Conservation (phyloP, 1,139 yeast species). For the Sporopachydermia cereana region DNA sequence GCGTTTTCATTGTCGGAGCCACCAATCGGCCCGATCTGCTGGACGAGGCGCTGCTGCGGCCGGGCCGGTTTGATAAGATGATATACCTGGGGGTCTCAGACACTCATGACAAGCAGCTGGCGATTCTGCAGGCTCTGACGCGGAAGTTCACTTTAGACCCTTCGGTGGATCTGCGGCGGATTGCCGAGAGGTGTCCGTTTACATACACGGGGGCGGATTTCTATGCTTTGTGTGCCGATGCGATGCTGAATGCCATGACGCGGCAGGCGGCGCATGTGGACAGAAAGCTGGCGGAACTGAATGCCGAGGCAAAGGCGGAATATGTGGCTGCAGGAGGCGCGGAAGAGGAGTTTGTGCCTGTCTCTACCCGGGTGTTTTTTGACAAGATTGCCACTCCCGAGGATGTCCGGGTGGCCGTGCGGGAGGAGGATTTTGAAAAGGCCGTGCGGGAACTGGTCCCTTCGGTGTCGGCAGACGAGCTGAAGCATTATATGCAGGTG, state of each 20-base stretch:
- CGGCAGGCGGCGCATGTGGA: slow-evolving; percentile 75
- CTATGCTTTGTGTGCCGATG: slow-evolving; percentile 89
- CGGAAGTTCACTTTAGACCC: slow-evolving; percentile 61
- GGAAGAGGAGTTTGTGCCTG: slow-evolving; percentile 19
- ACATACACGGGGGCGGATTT: slow-evolving; percentile 96
- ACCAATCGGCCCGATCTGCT: slow-evolving; percentile 90
- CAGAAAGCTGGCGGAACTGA: slow-evolving; percentile 42
- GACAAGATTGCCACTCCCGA: slow-evolving; percentile 62
- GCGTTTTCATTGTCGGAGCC: slow-evolving; percentile 95
- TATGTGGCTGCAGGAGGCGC: slow-evolving; percentile 14
- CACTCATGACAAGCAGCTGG: slow-evolving; percentile 77
- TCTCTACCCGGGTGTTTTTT: slow-evolving; percentile 83
- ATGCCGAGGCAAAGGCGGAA: slow-evolving; percentile 28
- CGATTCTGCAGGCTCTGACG: slow-evolving; percentile 79
- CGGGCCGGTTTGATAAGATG: slow-evolving; percentile 95
- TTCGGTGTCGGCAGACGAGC: slow-evolving; percentile 79
- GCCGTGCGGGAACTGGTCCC: slow-evolving; percentile 68
- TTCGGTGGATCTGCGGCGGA: slow-evolving; percentile 44
- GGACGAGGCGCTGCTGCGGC: slow-evolving; percentile 88
- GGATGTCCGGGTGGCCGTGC: slow-evolving; percentile 62
- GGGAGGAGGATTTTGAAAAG: slow-evolving; percentile 58
- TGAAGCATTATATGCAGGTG: slow-evolving; percentile 67
- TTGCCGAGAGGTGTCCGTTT: slow-evolving; percentile 70
- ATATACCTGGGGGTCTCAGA: slow-evolving; percentile 87
- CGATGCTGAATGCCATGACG: slow-evolving; percentile 93